Evolutionary conservation across 1,284 basidiomycete genomes (phyloP).

Genomic region (Macrocystidia cucumis): DNA sequence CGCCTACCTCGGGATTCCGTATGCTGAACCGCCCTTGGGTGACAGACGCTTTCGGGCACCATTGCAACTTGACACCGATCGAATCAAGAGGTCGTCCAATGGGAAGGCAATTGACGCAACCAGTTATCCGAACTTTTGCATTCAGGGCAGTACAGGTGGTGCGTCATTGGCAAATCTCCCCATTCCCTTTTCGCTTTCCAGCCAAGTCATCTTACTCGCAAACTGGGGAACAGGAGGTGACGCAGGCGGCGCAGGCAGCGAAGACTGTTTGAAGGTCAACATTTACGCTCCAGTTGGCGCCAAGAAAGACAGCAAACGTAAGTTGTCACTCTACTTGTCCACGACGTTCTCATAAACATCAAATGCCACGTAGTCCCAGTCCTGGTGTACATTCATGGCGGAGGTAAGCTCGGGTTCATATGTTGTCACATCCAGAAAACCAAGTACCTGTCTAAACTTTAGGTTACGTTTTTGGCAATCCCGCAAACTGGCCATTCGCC

Average conservation of each 20-base stretch:
- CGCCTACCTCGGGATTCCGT: conserved; percentile 49
- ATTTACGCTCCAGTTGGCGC: conserved; percentile 42
- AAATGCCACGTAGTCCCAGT: conserved; percentile 39
- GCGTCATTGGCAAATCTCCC: conserved; percentile 9
- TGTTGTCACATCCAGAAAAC: conserved; percentile 5
- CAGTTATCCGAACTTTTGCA: conserved; percentile 44
- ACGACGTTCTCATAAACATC: neutral
- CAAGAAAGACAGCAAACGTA: conserved; percentile 31
- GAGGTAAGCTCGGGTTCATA: conserved; percentile 30
- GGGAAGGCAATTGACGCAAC: conserved; percentile 38
- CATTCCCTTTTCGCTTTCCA: neutral
- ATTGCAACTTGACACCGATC: conserved; percentile 31
- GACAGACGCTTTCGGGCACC: conserved; percentile 42
- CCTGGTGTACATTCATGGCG: conserved; percentile 62
- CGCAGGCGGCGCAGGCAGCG: conserved; percentile 52
- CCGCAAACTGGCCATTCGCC: conserved; percentile 46
- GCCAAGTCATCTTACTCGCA: neutral
- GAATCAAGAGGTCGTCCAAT: conserved; percentile 24
- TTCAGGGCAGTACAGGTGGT: conserved; percentile 48
- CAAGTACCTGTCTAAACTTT: conserved; percentile 5
- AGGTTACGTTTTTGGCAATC: conserved; percentile 53
- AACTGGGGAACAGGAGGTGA: conserved; percentile 42
- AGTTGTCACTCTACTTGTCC: conserved; percentile 11
- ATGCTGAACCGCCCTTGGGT: conserved; percentile 48
- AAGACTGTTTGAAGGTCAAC: conserved; percentile 51